phyloP scores from a whole-genome alignment of 768 basidiomycete species.

The Multifurca ochricompacta region DNA sequence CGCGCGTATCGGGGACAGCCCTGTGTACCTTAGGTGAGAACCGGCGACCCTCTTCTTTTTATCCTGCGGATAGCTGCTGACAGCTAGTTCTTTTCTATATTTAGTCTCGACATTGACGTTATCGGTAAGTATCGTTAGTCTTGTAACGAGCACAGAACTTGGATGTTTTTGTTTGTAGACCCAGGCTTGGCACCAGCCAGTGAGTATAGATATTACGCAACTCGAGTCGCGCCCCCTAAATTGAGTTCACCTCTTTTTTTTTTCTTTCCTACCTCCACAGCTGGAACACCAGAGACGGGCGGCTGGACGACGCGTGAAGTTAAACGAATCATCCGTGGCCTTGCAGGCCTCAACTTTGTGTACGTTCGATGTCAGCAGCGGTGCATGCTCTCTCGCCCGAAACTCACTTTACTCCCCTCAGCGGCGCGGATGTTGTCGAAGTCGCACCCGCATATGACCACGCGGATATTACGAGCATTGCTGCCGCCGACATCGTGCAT shows the following conservation, averaged over 20 bases:
- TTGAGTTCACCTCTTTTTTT: background rate
- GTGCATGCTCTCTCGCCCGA: background rate
- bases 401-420: constrained; percentile 22
- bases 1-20: constrained; percentile 59
- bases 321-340: constrained; percentile 71
- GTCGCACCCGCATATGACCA: constrained; percentile 69
- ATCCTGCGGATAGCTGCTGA: background rate
- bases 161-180: constrained; percentile 35
- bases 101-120: constrained; percentile 74
- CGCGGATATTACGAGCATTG: constrained; percentile 62
- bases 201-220: background rate
- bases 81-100: background rate
- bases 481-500: constrained; percentile 60
- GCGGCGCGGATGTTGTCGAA: constrained; percentile 67
- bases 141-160: background rate
- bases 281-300: constrained; percentile 79
- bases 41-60: background rate
- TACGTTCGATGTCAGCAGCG: constrained; percentile 29
- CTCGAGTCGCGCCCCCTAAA: background rate
- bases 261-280: constrained; percentile 28
- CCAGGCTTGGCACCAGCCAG: constrained; percentile 67
- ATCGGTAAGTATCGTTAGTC: constrained; percentile 42
- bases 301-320: constrained; percentile 82
- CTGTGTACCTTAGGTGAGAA: constrained; percentile 63
- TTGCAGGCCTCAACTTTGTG: constrained; percentile 76